Evolutionary conservation across 2,329 filamentous ascomycete species (phyloP).

Genomic region (Colletotrichum sp.): DNA sequence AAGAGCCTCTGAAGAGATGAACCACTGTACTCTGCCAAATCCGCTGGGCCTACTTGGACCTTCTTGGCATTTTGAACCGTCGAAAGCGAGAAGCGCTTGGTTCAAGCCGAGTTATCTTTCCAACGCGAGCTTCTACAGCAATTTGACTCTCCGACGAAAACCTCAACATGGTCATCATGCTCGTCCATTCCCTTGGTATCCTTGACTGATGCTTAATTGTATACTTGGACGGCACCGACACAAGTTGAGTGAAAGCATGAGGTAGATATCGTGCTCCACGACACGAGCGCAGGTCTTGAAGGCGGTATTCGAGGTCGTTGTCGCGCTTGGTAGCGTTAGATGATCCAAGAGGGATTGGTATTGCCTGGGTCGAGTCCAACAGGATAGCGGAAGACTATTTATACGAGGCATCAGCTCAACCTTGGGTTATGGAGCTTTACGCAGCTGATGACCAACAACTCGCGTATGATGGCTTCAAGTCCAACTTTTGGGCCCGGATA

Average conservation of each 20-base stretch:
- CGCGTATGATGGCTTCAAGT: not conserved
- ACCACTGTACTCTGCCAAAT: not conserved
- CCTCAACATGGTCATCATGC: not conserved
- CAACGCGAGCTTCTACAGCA: not conserved
- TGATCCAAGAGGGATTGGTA: not conserved
- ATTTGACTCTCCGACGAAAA: accelerated
- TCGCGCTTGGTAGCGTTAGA: not conserved
- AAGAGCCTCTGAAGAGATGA: not conserved
- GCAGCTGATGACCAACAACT: not conserved
- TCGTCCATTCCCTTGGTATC: not conserved
- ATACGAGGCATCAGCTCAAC: not conserved
- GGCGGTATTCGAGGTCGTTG: not conserved
- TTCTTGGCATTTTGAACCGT: not conserved
- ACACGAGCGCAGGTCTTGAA: not conserved
- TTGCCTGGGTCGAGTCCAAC: not conserved
- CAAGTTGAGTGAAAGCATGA: not conserved
- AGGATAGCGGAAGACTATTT: not conserved
- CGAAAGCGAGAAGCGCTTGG: not conserved
- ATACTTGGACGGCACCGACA: not conserved
- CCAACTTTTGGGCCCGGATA: no score
- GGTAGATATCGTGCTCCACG: not conserved
- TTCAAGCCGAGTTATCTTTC: not conserved
- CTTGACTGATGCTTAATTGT: not conserved
- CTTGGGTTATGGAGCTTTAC: accelerated
- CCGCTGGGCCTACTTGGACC: not conserved